These are phyloP conservation scores for Przewalskia tangutica DNA, from an alignment of 257 asterid species.

Conservation along the genomic window DNA sequence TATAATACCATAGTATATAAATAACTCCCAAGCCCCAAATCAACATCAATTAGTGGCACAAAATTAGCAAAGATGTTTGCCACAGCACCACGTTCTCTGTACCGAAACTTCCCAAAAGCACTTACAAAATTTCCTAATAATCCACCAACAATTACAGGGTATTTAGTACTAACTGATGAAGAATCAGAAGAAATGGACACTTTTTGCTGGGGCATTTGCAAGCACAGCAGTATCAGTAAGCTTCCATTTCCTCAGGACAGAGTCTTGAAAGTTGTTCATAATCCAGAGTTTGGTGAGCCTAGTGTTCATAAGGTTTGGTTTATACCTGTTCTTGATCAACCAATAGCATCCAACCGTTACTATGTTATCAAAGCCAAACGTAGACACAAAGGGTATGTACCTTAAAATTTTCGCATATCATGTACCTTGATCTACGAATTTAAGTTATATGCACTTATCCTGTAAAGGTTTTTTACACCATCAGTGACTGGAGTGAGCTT, in stretches of 20 bases:
- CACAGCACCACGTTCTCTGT: conserved; percentile 53
- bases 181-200: conserved; percentile 49
- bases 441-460: not conserved
- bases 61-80: conserved; percentile 34
- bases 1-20: not conserved
- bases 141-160: conserved; percentile 35
- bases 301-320: conserved; percentile 53
- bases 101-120: conserved; percentile 40
- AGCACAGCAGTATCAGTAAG: conserved; percentile 29
- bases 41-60: not conserved
- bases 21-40: not conserved
- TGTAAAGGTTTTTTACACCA: not conserved
- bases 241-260: conserved; percentile 81
- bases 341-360: conserved; percentile 59
- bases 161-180: conserved; percentile 42
- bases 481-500: not conserved
- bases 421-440: not conserved
- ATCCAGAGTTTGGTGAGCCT: conserved; percentile 38
- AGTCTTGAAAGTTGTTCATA: conserved; percentile 60
- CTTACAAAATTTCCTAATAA: conserved; percentile 31
- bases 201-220: conserved; percentile 52
- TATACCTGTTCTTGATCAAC: conserved; percentile 60
- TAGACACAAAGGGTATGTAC: conserved; percentile 50
- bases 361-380: conserved; percentile 65
- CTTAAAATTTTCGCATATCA: not conserved